Percentiles rank a stretch among this genome's conserved stretches.
phyloP scores from a whole-genome alignment of 768 basidiomycete species.

The Cystobasidium tubakii region DNA sequence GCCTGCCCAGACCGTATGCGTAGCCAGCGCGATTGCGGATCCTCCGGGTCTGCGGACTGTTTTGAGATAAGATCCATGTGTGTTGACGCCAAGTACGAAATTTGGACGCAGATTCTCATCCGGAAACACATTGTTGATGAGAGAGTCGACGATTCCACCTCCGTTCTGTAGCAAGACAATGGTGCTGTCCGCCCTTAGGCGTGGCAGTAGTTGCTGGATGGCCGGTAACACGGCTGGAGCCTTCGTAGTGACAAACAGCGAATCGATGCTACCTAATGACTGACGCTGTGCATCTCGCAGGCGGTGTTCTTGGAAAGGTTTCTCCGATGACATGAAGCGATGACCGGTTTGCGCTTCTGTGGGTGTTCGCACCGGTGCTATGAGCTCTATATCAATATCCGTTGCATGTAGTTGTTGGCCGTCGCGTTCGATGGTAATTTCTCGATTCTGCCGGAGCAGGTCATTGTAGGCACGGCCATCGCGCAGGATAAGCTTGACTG shows the following conservation, averaged over 20 bases:
- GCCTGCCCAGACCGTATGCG: slow-evolving; percentile 65
- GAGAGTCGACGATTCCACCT: slow-evolving; percentile 80
- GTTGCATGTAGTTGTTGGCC: background rate
- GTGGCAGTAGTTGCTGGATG: slow-evolving; percentile 58
- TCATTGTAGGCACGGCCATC: background rate
- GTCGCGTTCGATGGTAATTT: slow-evolving; percentile 31
- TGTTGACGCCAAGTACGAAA: slow-evolving; percentile 76
- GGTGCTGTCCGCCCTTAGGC: slow-evolving; percentile 64
- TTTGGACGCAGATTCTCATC: slow-evolving; percentile 63
- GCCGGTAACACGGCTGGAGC: slow-evolving; percentile 62
- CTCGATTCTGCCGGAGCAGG: background rate
- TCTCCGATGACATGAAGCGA: background rate
- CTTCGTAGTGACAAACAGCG: slow-evolving; percentile 77
- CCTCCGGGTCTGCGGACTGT: slow-evolving; percentile 44
- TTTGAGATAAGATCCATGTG: slow-evolving; percentile 67
- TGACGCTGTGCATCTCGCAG: background rate
- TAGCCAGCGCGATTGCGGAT: slow-evolving; percentile 39
- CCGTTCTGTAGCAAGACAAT: slow-evolving; percentile 92
- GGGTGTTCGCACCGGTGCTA: background rate
- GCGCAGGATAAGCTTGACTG: slow-evolving; percentile 13
- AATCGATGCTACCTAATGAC: slow-evolving; percentile 57
- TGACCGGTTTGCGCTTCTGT: background rate
- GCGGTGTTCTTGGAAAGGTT: background rate
- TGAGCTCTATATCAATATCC: slow-evolving; percentile 8
- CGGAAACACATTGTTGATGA: slow-evolving; percentile 63